Evolutionary conservation across 2,329 filamentous ascomycete species (phyloP).

Genomic region (Leptographium galeiforme): DNA sequence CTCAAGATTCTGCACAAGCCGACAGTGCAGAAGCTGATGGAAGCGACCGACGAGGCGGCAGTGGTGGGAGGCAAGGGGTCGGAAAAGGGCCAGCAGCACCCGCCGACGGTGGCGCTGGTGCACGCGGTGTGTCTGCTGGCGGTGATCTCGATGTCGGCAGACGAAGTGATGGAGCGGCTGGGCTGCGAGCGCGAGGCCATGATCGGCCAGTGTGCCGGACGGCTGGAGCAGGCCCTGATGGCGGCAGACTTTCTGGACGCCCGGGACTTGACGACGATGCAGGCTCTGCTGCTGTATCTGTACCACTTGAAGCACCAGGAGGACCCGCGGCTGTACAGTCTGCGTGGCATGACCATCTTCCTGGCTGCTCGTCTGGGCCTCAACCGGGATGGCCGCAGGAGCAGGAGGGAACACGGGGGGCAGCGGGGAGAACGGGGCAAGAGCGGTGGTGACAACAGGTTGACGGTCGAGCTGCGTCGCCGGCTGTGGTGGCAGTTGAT

Average conservation of each 20-base stretch:
- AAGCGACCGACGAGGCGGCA: not conserved
- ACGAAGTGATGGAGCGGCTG: constrained; percentile 31
- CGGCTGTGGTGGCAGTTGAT: constrained; percentile 4
- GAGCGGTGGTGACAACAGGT: not conserved
- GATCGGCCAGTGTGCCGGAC: constrained; percentile 33
- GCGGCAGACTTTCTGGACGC: constrained; percentile 46
- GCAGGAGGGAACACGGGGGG: too few relatives aligned
- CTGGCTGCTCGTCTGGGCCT: constrained; percentile 1
- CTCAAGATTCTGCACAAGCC: constrained; percentile 7
- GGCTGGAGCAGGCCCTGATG: constrained; percentile 43
- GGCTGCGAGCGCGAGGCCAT: constrained; percentile 30
- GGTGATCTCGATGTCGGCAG: constrained; percentile 42
- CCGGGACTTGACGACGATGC: constrained; percentile 43
- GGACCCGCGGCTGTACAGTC: constrained; percentile 1
- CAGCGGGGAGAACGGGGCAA: not conserved
- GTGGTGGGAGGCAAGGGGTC: too few relatives aligned
- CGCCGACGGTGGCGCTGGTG: constrained; percentile 44
- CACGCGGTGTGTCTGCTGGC: constrained; percentile 48
- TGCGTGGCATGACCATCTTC: constrained; percentile 4
- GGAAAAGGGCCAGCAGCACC: constrained; percentile 11
- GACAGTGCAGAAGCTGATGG: constrained; percentile 1
- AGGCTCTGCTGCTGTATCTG: constrained; percentile 47
- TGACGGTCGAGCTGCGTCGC: not conserved
- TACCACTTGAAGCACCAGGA: constrained; percentile 4
- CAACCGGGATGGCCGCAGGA: not conserved